These are phyloP conservation scores for Dothistroma pini DNA, from an alignment of 2,329 filamentous ascomycete species.

Conservation along the genomic window DNA sequence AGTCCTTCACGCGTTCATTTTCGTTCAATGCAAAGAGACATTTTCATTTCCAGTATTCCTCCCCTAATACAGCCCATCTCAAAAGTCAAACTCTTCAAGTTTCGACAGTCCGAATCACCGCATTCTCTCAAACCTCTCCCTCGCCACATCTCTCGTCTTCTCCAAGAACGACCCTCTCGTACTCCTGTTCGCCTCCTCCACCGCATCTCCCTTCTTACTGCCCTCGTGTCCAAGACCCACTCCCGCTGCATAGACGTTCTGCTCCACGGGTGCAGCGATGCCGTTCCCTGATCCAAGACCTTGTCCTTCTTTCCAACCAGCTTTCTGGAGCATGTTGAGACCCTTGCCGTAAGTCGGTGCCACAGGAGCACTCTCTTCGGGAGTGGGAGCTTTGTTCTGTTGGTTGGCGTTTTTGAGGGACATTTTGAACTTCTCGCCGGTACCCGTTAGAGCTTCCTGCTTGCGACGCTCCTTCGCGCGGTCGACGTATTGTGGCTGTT, in stretches of 20 bases:
- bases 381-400: conserved; percentile 31
- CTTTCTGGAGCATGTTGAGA: conserved; percentile 59
- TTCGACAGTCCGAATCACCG: conserved; percentile 7
- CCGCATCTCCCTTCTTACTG: conserved; percentile 65
- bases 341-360: conserved; percentile 34
- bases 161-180: conserved; percentile 58
- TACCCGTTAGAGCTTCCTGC: conserved; percentile 53
- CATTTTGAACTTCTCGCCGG: conserved; percentile 19
- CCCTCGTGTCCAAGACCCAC: conserved; percentile 68
- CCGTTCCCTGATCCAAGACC: conserved; percentile 62
- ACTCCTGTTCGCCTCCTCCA: conserved; percentile 53
- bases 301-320: conserved; percentile 65
- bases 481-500: conserved; percentile 53
- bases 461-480: conserved; percentile 64
- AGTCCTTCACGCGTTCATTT: too few relatives aligned
- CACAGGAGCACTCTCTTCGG: conserved; percentile 10
- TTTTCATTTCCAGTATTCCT: too few relatives aligned
- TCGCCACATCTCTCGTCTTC: conserved; percentile 62
- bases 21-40: too few relatives aligned
- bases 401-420: conserved; percentile 26
- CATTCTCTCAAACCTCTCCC: conserved; percentile 62
- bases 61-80: too few relatives aligned
- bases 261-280: conserved; percentile 60
- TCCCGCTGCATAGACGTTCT: conserved; percentile 63
- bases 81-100: too few relatives aligned